Base-by-base conservation (phyloP, 225 moss, liverwort and hornwort species). In the Takakia lepidozioides region DNA sequence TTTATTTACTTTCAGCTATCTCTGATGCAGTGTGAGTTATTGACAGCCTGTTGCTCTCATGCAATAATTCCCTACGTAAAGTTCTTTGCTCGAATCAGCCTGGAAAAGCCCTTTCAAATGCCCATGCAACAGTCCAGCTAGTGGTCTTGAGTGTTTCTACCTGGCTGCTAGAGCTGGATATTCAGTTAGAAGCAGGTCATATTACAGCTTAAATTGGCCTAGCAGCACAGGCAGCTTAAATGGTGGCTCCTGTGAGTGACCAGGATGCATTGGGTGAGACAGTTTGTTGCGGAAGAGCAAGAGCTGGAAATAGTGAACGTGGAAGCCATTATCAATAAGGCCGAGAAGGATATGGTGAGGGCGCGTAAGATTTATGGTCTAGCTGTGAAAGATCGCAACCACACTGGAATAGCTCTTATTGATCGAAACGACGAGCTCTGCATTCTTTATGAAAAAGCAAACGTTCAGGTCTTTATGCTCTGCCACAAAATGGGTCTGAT, bases 401-500 rank as follows among this genome's bases (percentile, higher is more conserved):
- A 83, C 56, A 60, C 52, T 7, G 86, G 88, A 20, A 66, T 93
- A 24, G 62, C 75, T n/a, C 69, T 93, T 17, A 84, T 93, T 24
- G 86, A 93, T 8, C 73, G 86, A 28, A 88, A 93, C 5, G 88
- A 88, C 20, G 93, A 93, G 61, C 79, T 93, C 7, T 93, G 93
- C 30, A 88, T 88, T 58, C 58, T 93, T 27, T 93, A 93, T 1
- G 88, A 88, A 60, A 93, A 88, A 20, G 58, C 57, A 0, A 86
- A 88, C 54, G 88, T 93, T 19, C 93, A 86, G 76, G 89, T 90
- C n/a, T n/a, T n/a, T n/a, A n/a, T n/a, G n/a, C n/a, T n/a, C n/a
- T n/a, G n/a, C n/a, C n/a, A n/a, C n/a, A n/a, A n/a, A n/a, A n/a
- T n/a, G n/a, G n/a, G n/a, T n/a, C n/a, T n/a, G n/a, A n/a, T n/a